phyloP scores from a whole-genome alignment of 2,329 filamentous ascomycete species.

The Endothia cerciana region DNA sequence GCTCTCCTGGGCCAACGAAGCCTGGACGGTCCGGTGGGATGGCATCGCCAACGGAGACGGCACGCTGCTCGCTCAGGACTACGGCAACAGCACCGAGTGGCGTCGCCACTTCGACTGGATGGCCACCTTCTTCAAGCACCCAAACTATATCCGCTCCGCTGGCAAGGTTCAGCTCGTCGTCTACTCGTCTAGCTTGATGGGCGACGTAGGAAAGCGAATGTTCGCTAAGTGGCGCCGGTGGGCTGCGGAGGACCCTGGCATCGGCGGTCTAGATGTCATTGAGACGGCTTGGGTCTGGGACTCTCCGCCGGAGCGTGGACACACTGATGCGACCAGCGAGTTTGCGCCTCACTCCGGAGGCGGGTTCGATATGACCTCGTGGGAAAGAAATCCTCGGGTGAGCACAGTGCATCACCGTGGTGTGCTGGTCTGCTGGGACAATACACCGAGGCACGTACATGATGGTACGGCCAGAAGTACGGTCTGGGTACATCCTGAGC shows the following conservation, averaged over 20 bases:
- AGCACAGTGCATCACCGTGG: slow-evolving; percentile 19
- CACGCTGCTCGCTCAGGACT: slow-evolving; percentile 20
- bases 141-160: slow-evolving; percentile 21
- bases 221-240: slow-evolving; percentile 26
- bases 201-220: slow-evolving; percentile 36
- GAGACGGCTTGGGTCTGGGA: slow-evolving; percentile 21
- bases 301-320: not conserved
- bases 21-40: slow-evolving; percentile 26
- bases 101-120: slow-evolving; percentile 26
- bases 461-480: slow-evolving; percentile 4
- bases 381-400: slow-evolving; percentile 10
- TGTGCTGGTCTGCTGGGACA: slow-evolving; percentile 22
- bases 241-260: slow-evolving; percentile 21
- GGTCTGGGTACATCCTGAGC: not conserved
- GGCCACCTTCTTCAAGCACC: slow-evolving; percentile 26
- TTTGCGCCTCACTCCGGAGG: not conserved
- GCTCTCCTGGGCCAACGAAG: slow-evolving; percentile 28
- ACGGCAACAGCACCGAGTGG: slow-evolving; percentile 23
- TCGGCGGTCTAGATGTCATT: slow-evolving; percentile 25
- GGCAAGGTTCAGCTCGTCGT: slow-evolving; percentile 28
- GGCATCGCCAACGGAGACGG: slow-evolving; percentile 8
- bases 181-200: slow-evolving; percentile 23
- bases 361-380: slow-evolving; percentile 7
- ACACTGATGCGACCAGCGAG: not conserved
- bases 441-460: slow-evolving; percentile 21